Evolutionary conservation across 352 stramenopile species (phyloP), one percentile per base, ranked within the genome.

Genomic region (Nothophytophthora sp.): DNA sequence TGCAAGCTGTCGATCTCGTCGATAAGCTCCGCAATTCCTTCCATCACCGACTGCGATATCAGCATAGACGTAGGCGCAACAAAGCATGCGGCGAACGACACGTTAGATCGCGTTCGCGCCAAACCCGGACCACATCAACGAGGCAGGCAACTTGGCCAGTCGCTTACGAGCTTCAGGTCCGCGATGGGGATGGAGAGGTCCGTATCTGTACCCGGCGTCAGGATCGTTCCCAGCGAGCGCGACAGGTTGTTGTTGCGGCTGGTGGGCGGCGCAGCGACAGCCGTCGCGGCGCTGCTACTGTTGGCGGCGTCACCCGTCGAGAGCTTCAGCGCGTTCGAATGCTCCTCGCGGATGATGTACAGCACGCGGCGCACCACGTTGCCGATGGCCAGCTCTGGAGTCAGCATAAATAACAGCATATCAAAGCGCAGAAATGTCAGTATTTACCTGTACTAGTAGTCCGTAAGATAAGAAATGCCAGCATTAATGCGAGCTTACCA

Each of bases 1-100:
- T 98, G 88, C 27, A 98, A 70, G 56, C 95, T 97, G 65, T 99
- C 93, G 44, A 99, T 88, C 58, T 98, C 96, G 18, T 94, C 82
- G 20, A 97, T 92, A 11, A 98, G 88, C 70, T 98, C 94, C 9
- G 87, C 73, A 50, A 98, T 97, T 10, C 89, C 93, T 66, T 99
- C 95, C 81, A 98, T 98, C 46, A 97, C 81, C 57, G 84, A 81
- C 87, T 97, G 29, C 22, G 63, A n/a, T n/a, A n/a, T n/a, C n/a
- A n/a, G n/a, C n/a, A n/a, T n/a, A n/a, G n/a, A n/a, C n/a, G n/a
- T n/a, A n/a, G n/a, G n/a, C n/a, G 67, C 74, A 57, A 66, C 15
- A 55, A 11, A 30, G 20, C 18, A 32, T 32, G 35, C 11, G 22
- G 38, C 20, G 16, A 50, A 37, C 22, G 27, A n/a, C n/a, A 11